Base-by-base conservation (phyloP, 1,284 basidiomycete species). In the Ganoderma lingzhi region DNA sequence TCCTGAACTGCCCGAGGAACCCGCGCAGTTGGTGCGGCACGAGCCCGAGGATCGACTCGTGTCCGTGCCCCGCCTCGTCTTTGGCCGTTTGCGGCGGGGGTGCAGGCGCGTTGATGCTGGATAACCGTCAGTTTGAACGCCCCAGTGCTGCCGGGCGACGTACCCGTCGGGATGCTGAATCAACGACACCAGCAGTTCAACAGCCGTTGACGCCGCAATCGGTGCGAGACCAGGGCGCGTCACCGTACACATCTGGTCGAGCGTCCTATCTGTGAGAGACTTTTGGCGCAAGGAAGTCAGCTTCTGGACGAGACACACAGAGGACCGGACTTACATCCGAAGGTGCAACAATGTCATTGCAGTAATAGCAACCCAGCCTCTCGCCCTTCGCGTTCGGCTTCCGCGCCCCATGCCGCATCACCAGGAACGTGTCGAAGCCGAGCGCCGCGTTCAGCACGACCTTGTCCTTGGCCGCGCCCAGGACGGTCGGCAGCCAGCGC, bases 181-280 rank as follows among this genome's bases (percentile, higher is more conserved):
- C 0, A 98, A 81, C 0, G 96, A 95, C 0, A 96, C 92, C 44
- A 99, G 88, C 8, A 99, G 84, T 78, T 99, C 98, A 0, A 99
- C 97, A 0, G 96, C 96, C 0, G 92, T 94, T 0, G 96, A 92
- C 0, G 94, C 91, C 0, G 97, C 97, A 55, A 99, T 96, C 0
- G 95, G 90, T 0, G 97, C 98, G 0, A 99, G 85, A 0, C 97
- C 97, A 0, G 98, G 97, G n/a, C 98, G 85, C 0, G 97, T 98
- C 15, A 99, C 98, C 0, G 98, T 99, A 78, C 98, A 99, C 97
- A 99, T 99, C 79, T 99, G 97, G 79, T 99, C 98, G 35, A 99
- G 87, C 1, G 97, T 98, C 44, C 97, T 87, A 78, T 99, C 97
- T 0, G 95, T 94, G 62, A 99, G 84, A 0, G 95, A 97, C 96